Evolutionary conservation across 108 stramenopile species (phyloP), one percentile per base, ranked within the genome.

Genomic region (Nitzschia sp.): DNA sequence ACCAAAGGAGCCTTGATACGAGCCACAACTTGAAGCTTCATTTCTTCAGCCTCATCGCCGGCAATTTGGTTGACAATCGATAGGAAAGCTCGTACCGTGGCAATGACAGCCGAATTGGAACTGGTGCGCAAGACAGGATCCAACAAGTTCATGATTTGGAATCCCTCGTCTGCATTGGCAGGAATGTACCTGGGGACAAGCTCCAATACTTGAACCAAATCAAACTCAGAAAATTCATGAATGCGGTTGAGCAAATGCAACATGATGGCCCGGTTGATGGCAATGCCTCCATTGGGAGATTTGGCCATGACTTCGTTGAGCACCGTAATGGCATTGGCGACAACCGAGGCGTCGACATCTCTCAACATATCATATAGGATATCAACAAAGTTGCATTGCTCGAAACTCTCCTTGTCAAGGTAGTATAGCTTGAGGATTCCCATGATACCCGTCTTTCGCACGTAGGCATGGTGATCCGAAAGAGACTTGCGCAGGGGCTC

Each of bases 141-240:
- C 25, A 99, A 80, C 20, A 99, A 77, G 75, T 99, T 99, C 99
- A 99, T 98, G 60, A 99, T 97, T 58, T 91, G 90, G 76, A 91
- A 99, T 7, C 85, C 90, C 71, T 96, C 95, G 11, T 96, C 94
- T 56, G 96, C 90, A 70, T 87, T 85, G 41, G 90, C 92, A 8
- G 96, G 96, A 50, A 84, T 89, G 79, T 98, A 98, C 26, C 95
- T 73, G 19, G 94, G 93, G 19, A 98, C 94, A 38, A 98, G 74
- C 41, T 97, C 94, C 72, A 99, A 83, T 3, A 98, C 87, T 51
- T 91, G 72, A 50, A 95, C 81, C 39, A 97, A 80, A 50, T 97
- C 97, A 85, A 98, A 99, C 77, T 99, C 99, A 53, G 85, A 89
- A 75, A 98, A 99, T 69, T 97, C 97, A 50, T 91, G 90, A 68